Evolutionary conservation across 75 land plant species (phyloP).

Genomic region (Cryptomeria japonica): DNA sequence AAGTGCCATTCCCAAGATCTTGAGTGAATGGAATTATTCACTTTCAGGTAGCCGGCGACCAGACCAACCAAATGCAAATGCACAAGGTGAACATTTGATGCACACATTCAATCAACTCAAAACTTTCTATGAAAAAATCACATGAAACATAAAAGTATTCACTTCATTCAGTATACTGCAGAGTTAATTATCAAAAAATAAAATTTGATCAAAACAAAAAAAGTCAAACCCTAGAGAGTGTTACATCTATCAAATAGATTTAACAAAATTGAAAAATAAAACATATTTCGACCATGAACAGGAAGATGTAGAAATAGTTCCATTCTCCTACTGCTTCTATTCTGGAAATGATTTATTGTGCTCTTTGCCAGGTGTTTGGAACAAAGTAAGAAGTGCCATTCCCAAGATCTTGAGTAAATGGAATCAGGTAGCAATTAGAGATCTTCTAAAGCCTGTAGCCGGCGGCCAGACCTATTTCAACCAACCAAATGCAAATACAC

Average conservation of each 20-base stretch:
- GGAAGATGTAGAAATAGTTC: not conserved
- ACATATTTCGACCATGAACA: not conserved
- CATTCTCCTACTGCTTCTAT: not conserved
- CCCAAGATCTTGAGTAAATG: constrained; percentile 8
- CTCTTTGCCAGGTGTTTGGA: not conserved
- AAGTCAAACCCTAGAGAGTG: not conserved
- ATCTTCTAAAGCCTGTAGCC: not conserved
- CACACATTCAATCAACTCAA: not conserved
- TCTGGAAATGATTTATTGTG: not conserved
- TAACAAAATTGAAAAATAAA: not conserved
- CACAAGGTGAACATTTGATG: not conserved
- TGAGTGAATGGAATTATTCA: not conserved
- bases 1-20: constrained; percentile 8
- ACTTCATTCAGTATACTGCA: not conserved
- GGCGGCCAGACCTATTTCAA: not conserved
- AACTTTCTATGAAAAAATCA: not conserved
- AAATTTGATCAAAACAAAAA: no score
- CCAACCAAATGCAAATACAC: not conserved
- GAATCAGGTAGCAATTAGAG: no score
- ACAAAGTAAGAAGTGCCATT: not conserved
- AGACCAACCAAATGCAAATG: not conserved
- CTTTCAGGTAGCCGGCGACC: not conserved
- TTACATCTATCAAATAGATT: no score
- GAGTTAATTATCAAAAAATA: not conserved
- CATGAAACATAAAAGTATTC: not conserved